A percentile compares a stretch with the other conserved stretches of the same genome.
phyloP scores from a whole-genome alignment of 495 filamentous ascomycete species.

The Penicillium coprophilum region DNA sequence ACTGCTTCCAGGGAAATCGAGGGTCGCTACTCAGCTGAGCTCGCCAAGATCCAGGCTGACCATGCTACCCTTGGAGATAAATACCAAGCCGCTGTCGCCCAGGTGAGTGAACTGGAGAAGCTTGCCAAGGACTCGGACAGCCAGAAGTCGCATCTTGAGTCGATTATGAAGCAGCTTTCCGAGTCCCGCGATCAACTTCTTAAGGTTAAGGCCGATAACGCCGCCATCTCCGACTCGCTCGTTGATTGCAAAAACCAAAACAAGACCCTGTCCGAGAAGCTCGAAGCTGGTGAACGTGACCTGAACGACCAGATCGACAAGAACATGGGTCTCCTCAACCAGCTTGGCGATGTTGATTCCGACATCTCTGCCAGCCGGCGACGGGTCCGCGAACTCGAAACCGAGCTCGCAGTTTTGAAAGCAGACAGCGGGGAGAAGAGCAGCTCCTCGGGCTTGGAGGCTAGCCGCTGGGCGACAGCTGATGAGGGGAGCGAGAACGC shows the following conservation, averaged over 20 bases:
- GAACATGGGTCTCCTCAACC: conserved; percentile 49
- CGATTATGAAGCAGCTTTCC: conserved; percentile 35
- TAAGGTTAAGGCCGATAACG: conserved; percentile 35
- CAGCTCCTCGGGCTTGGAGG: conserved; percentile 31
- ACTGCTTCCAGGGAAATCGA: conserved; percentile 33
- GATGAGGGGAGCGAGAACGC: conserved; percentile 32
- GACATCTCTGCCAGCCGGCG: conserved; percentile 40
- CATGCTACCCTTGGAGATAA: conserved; percentile 37
- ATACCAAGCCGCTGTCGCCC: conserved; percentile 27
- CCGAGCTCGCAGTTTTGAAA: conserved; percentile 44
- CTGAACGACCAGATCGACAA: conserved; percentile 49
- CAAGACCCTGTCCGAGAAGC: conserved; percentile 38
- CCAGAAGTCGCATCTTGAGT: conserved; percentile 38
- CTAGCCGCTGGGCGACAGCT: conserved; percentile 45
- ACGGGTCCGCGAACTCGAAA: conserved; percentile 48
- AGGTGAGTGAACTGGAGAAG: conserved; percentile 39
- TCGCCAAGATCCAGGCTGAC: conserved; percentile 35
- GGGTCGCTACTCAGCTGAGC: conserved; percentile 32
- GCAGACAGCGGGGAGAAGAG: conserved; percentile 30
- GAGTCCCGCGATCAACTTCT: conserved; percentile 38
- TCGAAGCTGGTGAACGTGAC: conserved; percentile 38
- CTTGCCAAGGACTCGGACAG: conserved; percentile 30
- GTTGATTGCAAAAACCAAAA: conserved; percentile 35
- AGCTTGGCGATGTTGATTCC: conserved; percentile 45
- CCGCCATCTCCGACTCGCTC: conserved; percentile 30